These are phyloP conservation scores for Pseudogymnoascus sp. DNA, from an alignment of 2,329 filamentous ascomycete species.

Conservation along the genomic window DNA sequence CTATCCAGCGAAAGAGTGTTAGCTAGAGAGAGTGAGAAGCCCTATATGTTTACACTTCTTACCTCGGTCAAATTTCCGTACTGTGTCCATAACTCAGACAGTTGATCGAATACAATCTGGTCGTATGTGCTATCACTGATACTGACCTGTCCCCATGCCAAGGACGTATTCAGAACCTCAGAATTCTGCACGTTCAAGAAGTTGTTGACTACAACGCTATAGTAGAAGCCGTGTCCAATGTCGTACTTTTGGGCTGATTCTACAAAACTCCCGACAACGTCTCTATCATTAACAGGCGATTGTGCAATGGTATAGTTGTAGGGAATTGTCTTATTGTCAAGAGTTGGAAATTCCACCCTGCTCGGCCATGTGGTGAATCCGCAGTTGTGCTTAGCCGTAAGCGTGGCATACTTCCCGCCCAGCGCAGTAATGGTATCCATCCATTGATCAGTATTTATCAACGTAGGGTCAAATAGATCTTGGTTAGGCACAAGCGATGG, in stretches of 20 bases:
- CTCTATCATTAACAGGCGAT: slow-evolving; percentile 22
- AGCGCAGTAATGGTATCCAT: slow-evolving; percentile 24
- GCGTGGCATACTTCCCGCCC: slow-evolving; percentile 26
- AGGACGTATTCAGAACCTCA: slow-evolving; percentile 15
- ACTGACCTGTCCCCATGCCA: slow-evolving; percentile 19
- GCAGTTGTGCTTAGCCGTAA: slow-evolving; percentile 29
- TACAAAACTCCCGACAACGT: slow-evolving; percentile 24
- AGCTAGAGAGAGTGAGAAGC: too few species aligned
- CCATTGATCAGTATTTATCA: slow-evolving; percentile 26
- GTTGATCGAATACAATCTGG: slow-evolving; percentile 22
- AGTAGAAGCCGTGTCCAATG: slow-evolving; percentile 27
- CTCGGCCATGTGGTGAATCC: slow-evolving; percentile 28
- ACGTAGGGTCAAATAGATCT: slow-evolving; percentile 2
- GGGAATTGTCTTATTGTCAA: slow-evolving; percentile 21
- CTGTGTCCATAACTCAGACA: slow-evolving; percentile 17
- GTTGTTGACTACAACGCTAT: slow-evolving; percentile 28
- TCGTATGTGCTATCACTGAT: slow-evolving; percentile 23
- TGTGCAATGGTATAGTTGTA: slow-evolving; percentile 27
- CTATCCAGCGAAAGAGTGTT: too few species aligned
- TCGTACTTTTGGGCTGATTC: slow-evolving; percentile 23
- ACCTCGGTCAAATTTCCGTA: too few species aligned
- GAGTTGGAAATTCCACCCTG: slow-evolving; percentile 22
- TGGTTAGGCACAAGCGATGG: slow-evolving; percentile 20
- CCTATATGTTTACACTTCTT: too few species aligned
- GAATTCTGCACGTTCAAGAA: slow-evolving; percentile 25